A percentile compares a stretch with the other conserved stretches of the same genome.
These are phyloP conservation scores for Phlyctochytrium planicorne DNA, from an alignment of 192 early-diverging fungal species.

Conservation along the genomic window DNA sequence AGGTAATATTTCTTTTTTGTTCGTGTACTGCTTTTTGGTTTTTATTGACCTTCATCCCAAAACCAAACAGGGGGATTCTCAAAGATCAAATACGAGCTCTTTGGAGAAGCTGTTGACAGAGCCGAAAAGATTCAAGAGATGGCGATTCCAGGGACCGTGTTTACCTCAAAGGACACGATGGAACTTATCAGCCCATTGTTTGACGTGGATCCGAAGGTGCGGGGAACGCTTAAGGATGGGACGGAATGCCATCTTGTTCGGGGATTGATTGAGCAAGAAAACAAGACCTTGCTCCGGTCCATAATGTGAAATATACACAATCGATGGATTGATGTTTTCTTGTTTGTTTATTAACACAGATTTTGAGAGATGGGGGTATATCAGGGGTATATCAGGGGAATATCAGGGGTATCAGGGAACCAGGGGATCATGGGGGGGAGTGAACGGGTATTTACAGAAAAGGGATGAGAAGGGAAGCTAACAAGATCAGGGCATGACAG, in stretches of 20 bases:
- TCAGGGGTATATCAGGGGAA: too few relatives aligned
- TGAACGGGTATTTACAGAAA: too few relatives aligned
- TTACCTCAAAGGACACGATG: background rate
- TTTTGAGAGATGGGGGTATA: too few relatives aligned
- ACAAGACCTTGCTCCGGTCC: background rate
- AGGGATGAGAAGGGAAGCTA: background rate
- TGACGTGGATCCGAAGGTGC: background rate
- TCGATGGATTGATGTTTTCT: background rate
- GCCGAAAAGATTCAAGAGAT: slow-evolving; percentile 9
- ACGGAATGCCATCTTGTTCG: background rate
- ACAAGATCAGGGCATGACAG: background rate
- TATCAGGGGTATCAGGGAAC: too few relatives aligned
- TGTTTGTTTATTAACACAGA: background rate
- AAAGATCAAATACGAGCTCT: slow-evolving; percentile 9
- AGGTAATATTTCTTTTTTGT: background rate
- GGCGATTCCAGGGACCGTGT: background rate
- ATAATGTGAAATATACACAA: background rate
- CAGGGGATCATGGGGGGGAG: too few relatives aligned
- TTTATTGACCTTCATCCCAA: background rate
- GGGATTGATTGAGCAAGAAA: background rate
- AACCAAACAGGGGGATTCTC: slow-evolving; percentile 1
- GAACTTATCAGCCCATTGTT: background rate
- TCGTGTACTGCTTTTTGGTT: background rate
- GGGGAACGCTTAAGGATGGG: background rate
- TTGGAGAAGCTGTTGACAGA: background rate